Base-by-base conservation (phyloP, 192 early-diverging fungal genomes). In the Linnemannia zychae region DNA sequence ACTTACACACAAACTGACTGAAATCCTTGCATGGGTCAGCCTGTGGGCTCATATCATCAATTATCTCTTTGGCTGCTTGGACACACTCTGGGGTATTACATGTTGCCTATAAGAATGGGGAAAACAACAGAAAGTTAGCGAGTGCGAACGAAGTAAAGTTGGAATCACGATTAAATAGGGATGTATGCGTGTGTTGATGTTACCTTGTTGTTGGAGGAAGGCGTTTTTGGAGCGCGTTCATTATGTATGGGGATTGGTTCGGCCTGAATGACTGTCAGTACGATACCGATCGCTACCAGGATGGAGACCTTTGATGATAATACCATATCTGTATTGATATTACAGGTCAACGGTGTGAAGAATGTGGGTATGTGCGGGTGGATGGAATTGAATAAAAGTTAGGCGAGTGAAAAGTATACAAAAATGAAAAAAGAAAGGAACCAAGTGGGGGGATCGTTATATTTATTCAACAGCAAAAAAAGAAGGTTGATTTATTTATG, bases 11-110 rank as follows among this genome's bases (percentile, higher is more conserved):
- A 77, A 86, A 95, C 69, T 92, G 82, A 71, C 88, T 92, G 75
- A 95, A 95, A 76, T 95, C 93, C 18, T 83, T 76, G 57, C 94
- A 95, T 3, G 94, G 93, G 86, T 95, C 91, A 0, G 76, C 87
- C 17, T 71, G 75, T 1, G 78, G 49, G 68, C 93, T 86, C 57
- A 95, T 87, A 37, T 88, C 89, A 0, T 49, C 40, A n/a, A 94
- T 72, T 48, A 95, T 90, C 5, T 76, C 49, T 22, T 74, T 70
- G 17, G 92, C 91, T 1, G 86, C 83, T 0, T 82, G 47, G 3
- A 87, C 75, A 80, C 94, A 95, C 4, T 88, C 83, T 4, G 79
- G 87, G 20, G 90, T 91, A n/a, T 72, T 73, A 74, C 94, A 95
- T 16, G 47, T 49, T 31, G 49, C 49, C 49, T 37, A 33, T 49